Evolutionary conservation across 352 stramenopile genomes (phyloP), one percentile per base, ranked within the genome.

Genomic region (Pythium sp.): DNA sequence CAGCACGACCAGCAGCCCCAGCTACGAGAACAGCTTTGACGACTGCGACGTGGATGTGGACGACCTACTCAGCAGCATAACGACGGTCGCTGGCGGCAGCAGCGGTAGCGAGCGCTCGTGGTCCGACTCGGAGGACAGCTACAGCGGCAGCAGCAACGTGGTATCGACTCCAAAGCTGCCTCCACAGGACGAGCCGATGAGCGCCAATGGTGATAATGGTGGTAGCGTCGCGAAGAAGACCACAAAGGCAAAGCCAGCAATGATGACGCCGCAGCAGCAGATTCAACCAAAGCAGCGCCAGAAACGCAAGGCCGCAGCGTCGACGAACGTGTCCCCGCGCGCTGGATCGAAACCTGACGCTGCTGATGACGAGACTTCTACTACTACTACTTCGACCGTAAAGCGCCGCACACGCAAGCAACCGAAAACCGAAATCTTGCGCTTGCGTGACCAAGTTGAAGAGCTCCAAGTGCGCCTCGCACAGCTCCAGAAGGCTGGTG

Each of bases 331-430:
- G 18, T 64, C 58, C 1, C 58, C 58, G 6, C 58, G 58, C 22
- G 38, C 14, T 26, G 28, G 22, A 34, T 28, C n/a, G 15, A 54
- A 32, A 14, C 34, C 58, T 5, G 59, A 57, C 0, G 20, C 24
- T 41, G 28, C 14, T 32, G 58, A 20, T 34, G 59, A 30, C 5
- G 15, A 34, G 7, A 26, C 24, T 5, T 5, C 9, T 15, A 30
- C 28, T 12, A 26, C 24, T 5, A 11, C 9, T 15, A 30, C 28
- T 12, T 41, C 24, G 24, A 18, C 43, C 12, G 51, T 26, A 26
- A 67, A 67, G 62, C 34, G 62, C 30, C 62, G 62, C 24, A 43
- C 18, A 34, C 62, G 62, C 62, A 67, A 67, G 22, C 49, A 60
- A 20, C 62, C 62, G 5, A 67, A 67, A 24, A 54, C 49, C 49